Conservation (phyloP, 2,329 filamentous ascomycete species). For the Aspergillus luchuensis region DNA sequence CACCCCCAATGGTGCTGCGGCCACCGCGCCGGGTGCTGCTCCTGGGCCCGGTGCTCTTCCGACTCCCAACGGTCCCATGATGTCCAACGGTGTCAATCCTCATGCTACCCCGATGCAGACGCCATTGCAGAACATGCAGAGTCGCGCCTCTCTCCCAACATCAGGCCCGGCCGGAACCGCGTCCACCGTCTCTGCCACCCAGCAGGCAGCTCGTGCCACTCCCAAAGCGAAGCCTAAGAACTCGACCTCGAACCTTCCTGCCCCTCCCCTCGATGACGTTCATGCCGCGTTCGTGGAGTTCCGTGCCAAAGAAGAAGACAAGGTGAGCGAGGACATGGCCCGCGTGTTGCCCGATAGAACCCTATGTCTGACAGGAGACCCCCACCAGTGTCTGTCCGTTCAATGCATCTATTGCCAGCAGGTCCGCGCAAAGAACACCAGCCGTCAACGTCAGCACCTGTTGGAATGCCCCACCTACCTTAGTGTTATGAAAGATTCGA, state of each 20-base stretch:
- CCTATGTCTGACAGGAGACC: slow-evolving; percentile 11
- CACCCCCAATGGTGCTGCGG: slow-evolving; percentile 43
- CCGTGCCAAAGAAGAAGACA: slow-evolving; percentile 50
- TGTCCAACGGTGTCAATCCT: slow-evolving; percentile 48
- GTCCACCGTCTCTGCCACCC: slow-evolving; percentile 33
- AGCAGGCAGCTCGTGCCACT: slow-evolving; percentile 39
- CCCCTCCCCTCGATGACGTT: slow-evolving; percentile 52
- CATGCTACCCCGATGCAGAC: slow-evolving; percentile 48
- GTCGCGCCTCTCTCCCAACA: slow-evolving; percentile 44
- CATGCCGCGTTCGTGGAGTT: slow-evolving; percentile 54
- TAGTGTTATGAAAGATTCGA: slow-evolving; percentile 56
- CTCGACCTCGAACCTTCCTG: slow-evolving; percentile 45
- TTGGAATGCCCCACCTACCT: slow-evolving; percentile 54
- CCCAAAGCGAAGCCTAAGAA: slow-evolving; percentile 43
- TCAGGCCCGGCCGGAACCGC: slow-evolving; percentile 36
- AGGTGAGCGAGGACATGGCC: slow-evolving; percentile 32
- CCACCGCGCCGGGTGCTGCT: slow-evolving; percentile 35
- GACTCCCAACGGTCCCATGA: slow-evolving; percentile 46
- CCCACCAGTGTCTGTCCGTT: slow-evolving; percentile 48
- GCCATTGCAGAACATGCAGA: slow-evolving; percentile 43
- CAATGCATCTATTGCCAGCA: slow-evolving; percentile 56
- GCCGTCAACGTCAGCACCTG: slow-evolving; percentile 52
- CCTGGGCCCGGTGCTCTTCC: slow-evolving; percentile 40
- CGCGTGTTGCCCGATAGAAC: neutral
- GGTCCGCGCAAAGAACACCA: slow-evolving; percentile 54